phyloP scores from a whole-genome alignment of 2,329 filamentous ascomycete species.

The Epichloe sp. region DNA sequence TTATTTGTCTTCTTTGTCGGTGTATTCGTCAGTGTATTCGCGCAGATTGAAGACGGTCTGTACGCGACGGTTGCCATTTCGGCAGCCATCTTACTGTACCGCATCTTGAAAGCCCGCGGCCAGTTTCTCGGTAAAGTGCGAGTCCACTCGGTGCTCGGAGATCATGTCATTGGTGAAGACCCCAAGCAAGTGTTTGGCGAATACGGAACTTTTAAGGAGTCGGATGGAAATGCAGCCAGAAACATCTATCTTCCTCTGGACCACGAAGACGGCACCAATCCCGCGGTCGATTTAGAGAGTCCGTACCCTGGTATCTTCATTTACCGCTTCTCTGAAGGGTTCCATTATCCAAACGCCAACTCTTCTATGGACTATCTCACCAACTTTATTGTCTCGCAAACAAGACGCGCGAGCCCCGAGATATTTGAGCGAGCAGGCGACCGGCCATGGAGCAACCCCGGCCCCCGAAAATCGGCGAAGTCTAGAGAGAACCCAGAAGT shows the following conservation, averaged over 20 bases:
- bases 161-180: conserved; percentile 56
- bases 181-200: conserved; percentile 31
- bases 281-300: conserved; percentile 60
- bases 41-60: conserved; percentile 80
- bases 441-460: conserved; percentile 90
- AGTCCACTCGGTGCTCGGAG: conserved; percentile 70
- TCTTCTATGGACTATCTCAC: conserved; percentile 73
- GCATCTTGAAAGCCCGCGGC: conserved; percentile 70
- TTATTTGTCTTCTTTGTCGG: conserved; percentile 87
- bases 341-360: conserved; percentile 91
- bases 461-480: conserved; percentile 40
- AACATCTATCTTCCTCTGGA: conserved; percentile 81
- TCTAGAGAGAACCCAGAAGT: conserved; percentile 14
- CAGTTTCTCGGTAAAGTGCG: conserved; percentile 57
- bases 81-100: conserved; percentile 65
- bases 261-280: conserved; percentile 84
- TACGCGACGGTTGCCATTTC: conserved; percentile 76
- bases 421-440: conserved; percentile 56
- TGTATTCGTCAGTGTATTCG: conserved; percentile 80
- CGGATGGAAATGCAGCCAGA: conserved; percentile 39
- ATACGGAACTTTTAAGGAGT: conserved; percentile 43
- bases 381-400: conserved; percentile 53
- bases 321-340: conserved; percentile 86
- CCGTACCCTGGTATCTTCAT: conserved; percentile 92
- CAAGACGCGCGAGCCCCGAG: conserved; percentile 61